Evolutionary conservation across 2,329 filamentous ascomycete species (phyloP).

Genomic region (Amauroascus verrucosus): DNA sequence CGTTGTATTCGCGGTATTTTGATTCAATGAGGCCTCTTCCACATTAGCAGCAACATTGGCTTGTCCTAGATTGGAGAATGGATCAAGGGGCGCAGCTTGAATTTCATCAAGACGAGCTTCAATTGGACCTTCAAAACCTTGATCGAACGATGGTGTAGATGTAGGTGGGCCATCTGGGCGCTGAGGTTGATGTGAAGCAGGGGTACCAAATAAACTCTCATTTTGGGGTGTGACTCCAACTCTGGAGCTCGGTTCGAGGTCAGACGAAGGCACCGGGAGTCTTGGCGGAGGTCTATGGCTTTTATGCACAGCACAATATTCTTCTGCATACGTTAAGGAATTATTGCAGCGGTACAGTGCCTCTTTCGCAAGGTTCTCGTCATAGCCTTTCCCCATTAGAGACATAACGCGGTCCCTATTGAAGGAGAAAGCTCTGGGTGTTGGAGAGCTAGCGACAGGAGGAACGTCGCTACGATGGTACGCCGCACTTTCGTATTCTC

Average conservation of each 20-base stretch:
- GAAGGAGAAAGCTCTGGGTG: conserved; percentile 45
- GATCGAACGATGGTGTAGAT: background rate
- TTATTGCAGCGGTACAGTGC: conserved; percentile 76
- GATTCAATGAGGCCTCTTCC: conserved; percentile 22
- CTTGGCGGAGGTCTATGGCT: conserved; percentile 50
- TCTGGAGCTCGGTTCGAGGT: conserved; percentile 33
- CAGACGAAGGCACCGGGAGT: conserved; percentile 56
- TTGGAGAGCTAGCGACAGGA: conserved; percentile 37
- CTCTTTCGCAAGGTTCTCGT: conserved; percentile 59
- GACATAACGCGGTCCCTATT: conserved; percentile 39
- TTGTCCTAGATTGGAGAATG: background rate
- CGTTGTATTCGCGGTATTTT: conserved; percentile 18
- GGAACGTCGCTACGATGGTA: conserved; percentile 53
- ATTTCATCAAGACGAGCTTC: conserved; percentile 16
- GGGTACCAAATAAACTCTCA: conserved; percentile 14
- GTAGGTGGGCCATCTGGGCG: background rate
- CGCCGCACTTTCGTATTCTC: conserved; percentile 62
- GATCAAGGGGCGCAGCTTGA: conserved; percentile 9
- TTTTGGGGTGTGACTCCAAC: conserved; percentile 7
- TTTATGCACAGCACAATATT: conserved; percentile 63
- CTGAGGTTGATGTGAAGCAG: background rate
- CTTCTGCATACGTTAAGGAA: conserved; percentile 47
- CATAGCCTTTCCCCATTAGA: conserved; percentile 41
- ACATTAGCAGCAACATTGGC: conserved; percentile 15
- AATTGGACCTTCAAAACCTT: conserved; percentile 13